phyloP scores from a whole-genome alignment of 75 land plant genomes.

The Cryptomeria japonica region DNA sequence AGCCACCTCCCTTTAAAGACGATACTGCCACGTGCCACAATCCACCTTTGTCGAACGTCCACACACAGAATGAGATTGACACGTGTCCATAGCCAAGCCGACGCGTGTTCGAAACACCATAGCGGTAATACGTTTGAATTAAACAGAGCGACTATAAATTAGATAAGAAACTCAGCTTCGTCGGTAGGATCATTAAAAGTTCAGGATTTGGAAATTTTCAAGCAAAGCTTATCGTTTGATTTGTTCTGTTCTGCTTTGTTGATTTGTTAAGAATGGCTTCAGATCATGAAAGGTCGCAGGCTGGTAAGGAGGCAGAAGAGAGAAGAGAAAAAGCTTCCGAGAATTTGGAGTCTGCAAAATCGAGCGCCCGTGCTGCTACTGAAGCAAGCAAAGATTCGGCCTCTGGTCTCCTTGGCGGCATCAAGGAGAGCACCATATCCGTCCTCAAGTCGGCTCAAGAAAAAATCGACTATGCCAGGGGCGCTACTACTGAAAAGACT shows the following conservation, averaged over 20 bases:
- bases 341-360: not conserved
- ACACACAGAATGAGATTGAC: not conserved
- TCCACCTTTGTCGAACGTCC: not conserved
- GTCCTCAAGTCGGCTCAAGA: constrained; percentile 27
- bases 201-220: not conserved
- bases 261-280: not conserved
- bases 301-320: constrained; percentile 12
- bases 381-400: constrained; percentile 11
- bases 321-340: not conserved
- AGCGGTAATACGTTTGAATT: not conserved
- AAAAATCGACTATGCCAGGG: constrained; percentile 25
- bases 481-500: constrained; percentile 15
- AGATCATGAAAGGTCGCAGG: not conserved
- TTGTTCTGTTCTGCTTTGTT: not conserved
- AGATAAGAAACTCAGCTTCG: not conserved
- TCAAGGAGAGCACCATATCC: constrained; percentile 13
- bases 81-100: not conserved
- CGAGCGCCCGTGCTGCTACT: not conserved
- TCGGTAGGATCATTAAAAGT: no score
- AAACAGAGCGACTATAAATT: not conserved
- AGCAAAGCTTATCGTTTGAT: not conserved
- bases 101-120: not conserved
- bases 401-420: constrained; percentile 24
- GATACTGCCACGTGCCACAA: not conserved
- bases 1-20: no score